Evolutionary conservation across 2,329 filamentous ascomycete species (phyloP).

Genomic region (Cryphonectria parasitica): DNA sequence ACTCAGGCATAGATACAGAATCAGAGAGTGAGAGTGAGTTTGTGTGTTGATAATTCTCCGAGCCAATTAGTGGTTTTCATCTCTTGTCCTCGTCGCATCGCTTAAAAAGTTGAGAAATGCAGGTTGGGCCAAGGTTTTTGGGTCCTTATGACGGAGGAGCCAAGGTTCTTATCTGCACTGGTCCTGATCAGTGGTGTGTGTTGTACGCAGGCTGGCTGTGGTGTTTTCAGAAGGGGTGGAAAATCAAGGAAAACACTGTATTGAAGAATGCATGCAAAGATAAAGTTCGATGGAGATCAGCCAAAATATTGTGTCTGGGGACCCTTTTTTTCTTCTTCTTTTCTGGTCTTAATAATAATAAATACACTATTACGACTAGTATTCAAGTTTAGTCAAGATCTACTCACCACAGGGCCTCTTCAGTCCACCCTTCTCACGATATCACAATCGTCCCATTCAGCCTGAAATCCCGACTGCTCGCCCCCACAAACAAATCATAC

Average conservation of each 20-base stretch:
- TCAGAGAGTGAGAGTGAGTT: no score
- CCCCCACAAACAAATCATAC: conserved; percentile 51
- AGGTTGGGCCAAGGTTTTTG: background rate
- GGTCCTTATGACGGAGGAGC: background rate
- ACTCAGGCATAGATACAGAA: background rate
- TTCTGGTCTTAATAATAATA: no score
- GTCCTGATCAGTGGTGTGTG: no score
- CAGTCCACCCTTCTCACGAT: conserved; percentile 3
- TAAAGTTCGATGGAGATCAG: background rate
- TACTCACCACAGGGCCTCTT: no score
- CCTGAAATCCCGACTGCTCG: conserved; percentile 51
- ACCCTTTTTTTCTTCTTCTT: no score
- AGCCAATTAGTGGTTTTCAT: background rate
- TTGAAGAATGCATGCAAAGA: background rate
- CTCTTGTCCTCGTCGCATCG: background rate
- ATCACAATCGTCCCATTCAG: conserved; percentile 42
- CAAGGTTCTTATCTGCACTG: no score
- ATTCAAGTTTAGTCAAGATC: no score
- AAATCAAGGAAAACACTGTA: no score
- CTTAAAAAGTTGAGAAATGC: background rate
- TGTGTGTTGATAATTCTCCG: no score
- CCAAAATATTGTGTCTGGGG: background rate
- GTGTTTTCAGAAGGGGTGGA: no score
- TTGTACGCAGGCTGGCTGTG: no score
- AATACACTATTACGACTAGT: no score